These are phyloP conservation scores for Mortierella hygrophila DNA, from an alignment of 192 early-diverging fungal species.

Conservation along the genomic window DNA sequence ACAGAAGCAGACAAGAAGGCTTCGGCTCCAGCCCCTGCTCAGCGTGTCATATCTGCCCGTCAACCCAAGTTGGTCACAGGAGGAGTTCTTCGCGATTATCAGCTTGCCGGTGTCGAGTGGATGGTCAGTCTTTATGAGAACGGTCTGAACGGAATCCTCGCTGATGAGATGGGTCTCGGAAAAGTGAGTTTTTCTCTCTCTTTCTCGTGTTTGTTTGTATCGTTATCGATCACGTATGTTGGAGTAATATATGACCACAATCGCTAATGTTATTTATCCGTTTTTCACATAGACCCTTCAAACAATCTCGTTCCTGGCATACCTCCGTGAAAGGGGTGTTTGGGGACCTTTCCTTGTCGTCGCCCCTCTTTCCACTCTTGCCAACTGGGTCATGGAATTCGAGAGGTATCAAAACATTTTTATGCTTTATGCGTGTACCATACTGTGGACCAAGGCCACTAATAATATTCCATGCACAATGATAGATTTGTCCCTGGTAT, in stretches of 20 bases:
- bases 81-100: slow-evolving; percentile 93
- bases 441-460: not conserved
- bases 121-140: slow-evolving; percentile 95
- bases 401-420: slow-evolving; percentile 62
- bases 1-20: slow-evolving; percentile 7
- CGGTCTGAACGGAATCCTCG: slow-evolving; percentile 95
- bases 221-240: not conserved
- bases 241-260: not conserved
- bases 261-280: not conserved
- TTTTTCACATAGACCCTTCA: slow-evolving; percentile 80
- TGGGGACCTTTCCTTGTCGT: slow-evolving; percentile 93
- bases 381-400: slow-evolving; percentile 95
- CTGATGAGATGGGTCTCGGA: slow-evolving; percentile 96
- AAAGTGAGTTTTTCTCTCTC: slow-evolving; percentile 62
- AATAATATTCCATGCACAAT: too few species aligned
- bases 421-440: not conserved
- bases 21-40: slow-evolving; percentile 34
- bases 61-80: slow-evolving; percentile 88
- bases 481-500: slow-evolving; percentile 82
- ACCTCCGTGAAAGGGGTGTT: slow-evolving; percentile 81
- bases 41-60: slow-evolving; percentile 67
- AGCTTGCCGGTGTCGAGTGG: slow-evolving; percentile 97
- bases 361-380: slow-evolving; percentile 89
- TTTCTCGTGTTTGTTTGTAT: not conserved
- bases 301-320: slow-evolving; percentile 91